Conservation (phyloP, 257 asterid genomes). For the Fraxinus pennsylvanica region DNA sequence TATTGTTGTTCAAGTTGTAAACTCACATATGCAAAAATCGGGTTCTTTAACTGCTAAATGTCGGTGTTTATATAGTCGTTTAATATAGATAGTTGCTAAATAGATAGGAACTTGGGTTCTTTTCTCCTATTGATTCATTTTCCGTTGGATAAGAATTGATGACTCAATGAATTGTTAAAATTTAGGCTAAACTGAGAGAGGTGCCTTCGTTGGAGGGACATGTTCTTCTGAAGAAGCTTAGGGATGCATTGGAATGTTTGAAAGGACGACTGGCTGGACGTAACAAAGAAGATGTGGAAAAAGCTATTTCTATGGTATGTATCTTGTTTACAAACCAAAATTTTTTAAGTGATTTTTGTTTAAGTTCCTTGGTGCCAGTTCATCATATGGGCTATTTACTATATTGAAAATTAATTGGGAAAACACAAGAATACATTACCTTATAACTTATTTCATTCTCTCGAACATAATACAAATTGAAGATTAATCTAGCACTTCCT, state of each 20-base stretch:
- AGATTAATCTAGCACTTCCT: neutral
- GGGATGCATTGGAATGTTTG: constrained; percentile 88
- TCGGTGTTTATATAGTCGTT: neutral
- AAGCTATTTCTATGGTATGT: constrained; percentile 89
- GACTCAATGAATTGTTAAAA: neutral
- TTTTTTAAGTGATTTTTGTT: neutral
- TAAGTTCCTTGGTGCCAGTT: neutral
- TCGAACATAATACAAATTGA: neutral
- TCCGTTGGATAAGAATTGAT: neutral
- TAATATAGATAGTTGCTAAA: neutral
- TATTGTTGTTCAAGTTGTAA: neutral
- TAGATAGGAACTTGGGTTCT: neutral
- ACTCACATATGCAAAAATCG: neutral
- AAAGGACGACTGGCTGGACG: constrained; percentile 81
- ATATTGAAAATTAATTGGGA: neutral
- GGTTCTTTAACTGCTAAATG: neutral
- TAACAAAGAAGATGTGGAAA: constrained; percentile 86
- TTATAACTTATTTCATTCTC: neutral
- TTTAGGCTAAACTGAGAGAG: constrained; percentile 91
- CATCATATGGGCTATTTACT: neutral
- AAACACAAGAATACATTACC: neutral
- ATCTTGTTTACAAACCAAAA: neutral
- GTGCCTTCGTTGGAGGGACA: constrained; percentile 92
- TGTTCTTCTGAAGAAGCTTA: constrained; percentile 94
- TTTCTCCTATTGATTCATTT: neutral